Evolutionary conservation across 2,329 filamentous ascomycete species (phyloP), one percentile per base, ranked within the genome.

Genomic region (Passalora sequoiae): DNA sequence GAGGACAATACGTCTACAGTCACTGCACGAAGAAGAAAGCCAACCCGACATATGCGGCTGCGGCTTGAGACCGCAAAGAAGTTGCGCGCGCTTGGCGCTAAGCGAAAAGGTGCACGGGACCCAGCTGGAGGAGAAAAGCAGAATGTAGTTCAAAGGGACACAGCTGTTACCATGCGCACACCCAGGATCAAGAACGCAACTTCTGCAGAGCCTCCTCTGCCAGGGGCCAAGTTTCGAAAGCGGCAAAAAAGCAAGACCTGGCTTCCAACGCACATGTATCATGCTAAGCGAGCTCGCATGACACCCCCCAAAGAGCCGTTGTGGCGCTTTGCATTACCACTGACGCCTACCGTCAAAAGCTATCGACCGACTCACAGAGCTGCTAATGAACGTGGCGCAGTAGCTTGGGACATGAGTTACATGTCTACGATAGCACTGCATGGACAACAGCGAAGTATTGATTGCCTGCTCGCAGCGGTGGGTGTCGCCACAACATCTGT

Each of bases 371-470:
- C 87, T 0, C 89, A 97, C 69, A 80, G 89, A 51, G 83, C 87
- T 16, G 79, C 81, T 40, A 81, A 81, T 20, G 75, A 83, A 40
- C 79, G 83, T 52, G 89, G 92, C 4, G 84, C 84, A 16, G 73
- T 97, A 31, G 82, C 82, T 1, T 97, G 91, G 89, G 92, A 98
- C 66, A 86, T 81, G 72, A 97, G 89, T 63, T 98, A 96, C 62
- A 84, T 92, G 71, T 86, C 86, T 55, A 95, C 88, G 1, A 84
- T 97, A 52, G 76, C 83, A 10, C 62, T 97, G 3, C 81, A 83
- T 54, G 92, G 89, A 0, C 68, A 72, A 10, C 69, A 78, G 29
- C 65, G 70, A 21, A 82, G 81, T 40, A 69, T 95, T 29, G 71
- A 81, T 43, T 75, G 77, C 27, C 71, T 91, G 7, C 63, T 97